These are phyloP conservation scores for Hyaloperonospora arabidopsidis DNA, from an alignment of 352 stramenopile genomes.

Conservation along the genomic window DNA sequence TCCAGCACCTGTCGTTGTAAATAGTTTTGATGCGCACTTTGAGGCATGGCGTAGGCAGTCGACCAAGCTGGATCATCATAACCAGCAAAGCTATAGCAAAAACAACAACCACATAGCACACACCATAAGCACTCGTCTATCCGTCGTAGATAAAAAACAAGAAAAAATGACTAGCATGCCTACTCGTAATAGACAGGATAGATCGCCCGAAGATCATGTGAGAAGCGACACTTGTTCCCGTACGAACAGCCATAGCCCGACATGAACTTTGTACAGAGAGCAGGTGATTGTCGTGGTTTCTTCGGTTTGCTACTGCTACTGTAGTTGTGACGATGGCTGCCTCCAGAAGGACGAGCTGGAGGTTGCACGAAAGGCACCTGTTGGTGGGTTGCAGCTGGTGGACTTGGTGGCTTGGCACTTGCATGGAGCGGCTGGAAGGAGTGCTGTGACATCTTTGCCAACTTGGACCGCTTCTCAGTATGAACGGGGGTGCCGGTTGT, in stretches of 20 bases:
- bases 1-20: slow-evolving; percentile 13
- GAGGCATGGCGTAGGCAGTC: slow-evolving; percentile 10
- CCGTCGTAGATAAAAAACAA: slow-evolving; percentile 1
- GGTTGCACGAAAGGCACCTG: slow-evolving; percentile 16
- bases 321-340: slow-evolving; percentile 10
- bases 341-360: slow-evolving; percentile 8
- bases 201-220: slow-evolving; percentile 31
- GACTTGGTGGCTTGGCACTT: slow-evolving; percentile 4
- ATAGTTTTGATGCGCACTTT: slow-evolving; percentile 15
- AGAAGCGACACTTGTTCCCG: slow-evolving; percentile 50
- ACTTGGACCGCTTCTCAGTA: slow-evolving; percentile 2
- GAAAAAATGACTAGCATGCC: background rate
- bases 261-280: slow-evolving; percentile 39
- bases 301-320: slow-evolving; percentile 16
- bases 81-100: slow-evolving; percentile 2
- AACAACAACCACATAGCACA: background rate
- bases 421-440: slow-evolving; percentile 1
- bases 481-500: slow-evolving; percentile 11
- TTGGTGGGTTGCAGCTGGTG: slow-evolving; percentile 3
- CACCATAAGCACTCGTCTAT: background rate
- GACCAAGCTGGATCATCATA: slow-evolving; percentile 19
- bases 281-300: slow-evolving; percentile 9
- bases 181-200: slow-evolving; percentile 27
- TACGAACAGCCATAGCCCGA: slow-evolving; percentile 39
- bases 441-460: slow-evolving; percentile 12